Conservation (phyloP, 805 yeast species). For the Starmerella potacharoeniae region DNA sequence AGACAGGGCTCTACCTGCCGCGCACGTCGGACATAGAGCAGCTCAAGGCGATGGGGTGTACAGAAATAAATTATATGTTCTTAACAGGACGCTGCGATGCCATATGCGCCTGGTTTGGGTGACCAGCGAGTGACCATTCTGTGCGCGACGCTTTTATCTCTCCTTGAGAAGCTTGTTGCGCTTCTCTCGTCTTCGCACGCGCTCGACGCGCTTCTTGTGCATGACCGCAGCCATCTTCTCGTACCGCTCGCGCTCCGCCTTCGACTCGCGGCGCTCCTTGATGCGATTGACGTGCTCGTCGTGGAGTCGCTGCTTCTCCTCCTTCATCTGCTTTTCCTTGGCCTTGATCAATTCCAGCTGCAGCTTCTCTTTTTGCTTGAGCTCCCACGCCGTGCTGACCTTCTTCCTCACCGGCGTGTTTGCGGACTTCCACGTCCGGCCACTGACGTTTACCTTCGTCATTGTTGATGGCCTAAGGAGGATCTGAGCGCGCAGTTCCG, state of each 20-base stretch:
- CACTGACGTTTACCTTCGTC: slow-evolving; percentile 26
- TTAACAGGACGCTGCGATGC: slow-evolving; percentile 14
- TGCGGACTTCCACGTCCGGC: slow-evolving; percentile 31
- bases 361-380: slow-evolving; percentile 52
- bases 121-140: neutral
- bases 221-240: slow-evolving; percentile 71
- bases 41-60: slow-evolving; percentile 16
- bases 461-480: slow-evolving; percentile 2
- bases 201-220: slow-evolving; percentile 85
- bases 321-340: slow-evolving; percentile 59
- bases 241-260: slow-evolving; percentile 82
- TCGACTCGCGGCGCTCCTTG: slow-evolving; percentile 65
- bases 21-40: slow-evolving; percentile 17
- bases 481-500: neutral
- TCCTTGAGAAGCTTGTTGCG: slow-evolving; percentile 87
- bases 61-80: slow-evolving; percentile 16
- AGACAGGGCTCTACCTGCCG: slow-evolving; percentile 17
- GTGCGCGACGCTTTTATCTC: slow-evolving; percentile 38
- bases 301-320: slow-evolving; percentile 58
- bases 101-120: slow-evolving; percentile 13
- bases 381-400: slow-evolving; percentile 41
- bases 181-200: slow-evolving; percentile 84
- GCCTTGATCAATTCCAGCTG: slow-evolving; percentile 58
- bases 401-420: slow-evolving; percentile 31
- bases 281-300: slow-evolving; percentile 32